These are phyloP conservation scores for Penicillium sp. DNA, from an alignment of 2,329 filamentous ascomycete species.

Conservation along the genomic window DNA sequence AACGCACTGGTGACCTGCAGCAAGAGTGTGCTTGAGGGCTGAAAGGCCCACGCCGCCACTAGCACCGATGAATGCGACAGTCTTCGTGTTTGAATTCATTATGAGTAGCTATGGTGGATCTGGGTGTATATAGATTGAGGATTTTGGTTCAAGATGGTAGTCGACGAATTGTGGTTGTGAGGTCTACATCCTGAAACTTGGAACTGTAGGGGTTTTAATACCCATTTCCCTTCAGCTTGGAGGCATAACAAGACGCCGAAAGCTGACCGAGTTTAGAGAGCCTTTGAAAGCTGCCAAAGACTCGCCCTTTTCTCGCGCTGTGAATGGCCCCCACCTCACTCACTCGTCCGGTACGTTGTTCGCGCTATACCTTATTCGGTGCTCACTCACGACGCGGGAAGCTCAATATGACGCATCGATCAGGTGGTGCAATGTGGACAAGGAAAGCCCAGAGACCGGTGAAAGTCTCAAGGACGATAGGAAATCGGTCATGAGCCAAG, in stretches of 20 bases:
- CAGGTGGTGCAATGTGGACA: background rate
- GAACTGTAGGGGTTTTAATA: background rate
- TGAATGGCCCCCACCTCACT: background rate
- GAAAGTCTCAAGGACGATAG: background rate
- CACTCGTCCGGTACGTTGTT: background rate
- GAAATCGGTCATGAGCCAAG: background rate
- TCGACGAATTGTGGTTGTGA: background rate
- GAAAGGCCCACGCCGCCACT: slow-evolving; percentile 50
- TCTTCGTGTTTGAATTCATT: slow-evolving; percentile 16
- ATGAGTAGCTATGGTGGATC: background rate
- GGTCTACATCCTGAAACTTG: background rate
- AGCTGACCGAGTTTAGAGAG: background rate
- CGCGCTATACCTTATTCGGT: background rate
- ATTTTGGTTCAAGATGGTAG: background rate
- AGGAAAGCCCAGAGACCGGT: background rate
- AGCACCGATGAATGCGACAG: slow-evolving; percentile 53
- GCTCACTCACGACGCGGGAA: background rate
- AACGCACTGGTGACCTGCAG: slow-evolving; percentile 44
- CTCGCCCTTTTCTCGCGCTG: slow-evolving; percentile 10
- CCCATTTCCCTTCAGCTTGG: background rate
- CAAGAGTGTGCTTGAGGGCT: slow-evolving; percentile 46
- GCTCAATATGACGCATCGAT: background rate
- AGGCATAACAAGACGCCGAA: background rate
- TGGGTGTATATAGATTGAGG: background rate
- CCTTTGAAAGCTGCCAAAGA: background rate